Base-by-base conservation (phyloP, 1,284 basidiomycete genomes). In the Ustilago nuda region DNA sequence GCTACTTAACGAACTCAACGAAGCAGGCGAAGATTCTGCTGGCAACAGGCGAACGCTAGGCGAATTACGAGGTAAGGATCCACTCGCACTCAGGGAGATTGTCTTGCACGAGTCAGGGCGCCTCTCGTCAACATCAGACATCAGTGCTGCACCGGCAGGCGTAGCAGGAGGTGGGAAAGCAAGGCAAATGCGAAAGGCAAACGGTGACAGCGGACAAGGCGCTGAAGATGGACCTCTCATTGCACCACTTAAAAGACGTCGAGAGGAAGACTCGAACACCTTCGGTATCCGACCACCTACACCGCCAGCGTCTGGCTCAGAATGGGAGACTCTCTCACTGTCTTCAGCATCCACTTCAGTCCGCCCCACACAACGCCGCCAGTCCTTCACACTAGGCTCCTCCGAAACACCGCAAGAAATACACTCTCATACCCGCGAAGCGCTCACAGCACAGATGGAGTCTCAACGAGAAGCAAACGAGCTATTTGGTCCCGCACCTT, bases 211-310 rank as follows among this genome's bases (percentile, higher is more conserved):
- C 13, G 60, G 61, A 39, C 41, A 55, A n/a, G 72, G 68, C 30
- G 74, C 61, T 3, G 79, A 81, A 60, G 79, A 81, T 33, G 78
- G 76, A 6, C 79, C 79, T 12, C 57, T 81, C 37, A 56, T 80
- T 19, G 66, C 68, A 17, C 67, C 74, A 13, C 57, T 66, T 30
- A 81, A 79, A 45, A 55, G 79, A 11, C 65, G 66, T 11, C 41
- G 74, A 37, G 68, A 76, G 52, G 67, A 78, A 15, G 64, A 76
- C 36, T 54, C 65, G 13, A 56, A 55, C 41, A 12, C 63, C 19
- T 52, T 65, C 5, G 74, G 74, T 13, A 51, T 76, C 13, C 62
- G 58, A 23, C 64, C 64, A 5, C 74, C 74, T 3, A 72, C 75
- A 15, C 75, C 75, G 0, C 75, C 75, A 4, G 50, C 63, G 0